phyloP scores from a whole-genome alignment of 192 early-diverging fungal species.

The Obelidium mucronatum region DNA sequence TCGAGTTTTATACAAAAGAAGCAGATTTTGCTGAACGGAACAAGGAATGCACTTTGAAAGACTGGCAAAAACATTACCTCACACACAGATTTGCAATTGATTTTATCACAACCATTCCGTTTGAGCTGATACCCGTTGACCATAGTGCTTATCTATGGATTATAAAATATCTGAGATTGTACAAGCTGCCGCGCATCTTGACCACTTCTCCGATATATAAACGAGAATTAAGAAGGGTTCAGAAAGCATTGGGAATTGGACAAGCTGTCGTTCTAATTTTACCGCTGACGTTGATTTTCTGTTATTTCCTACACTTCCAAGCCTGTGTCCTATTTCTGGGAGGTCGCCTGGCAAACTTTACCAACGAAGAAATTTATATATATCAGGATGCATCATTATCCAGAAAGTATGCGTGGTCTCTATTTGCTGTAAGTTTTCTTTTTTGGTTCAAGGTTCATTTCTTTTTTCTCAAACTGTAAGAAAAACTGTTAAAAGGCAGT shows the following conservation, averaged over 20 bases:
- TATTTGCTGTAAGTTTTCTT: constrained; percentile 7
- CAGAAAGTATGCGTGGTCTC: constrained; percentile 8
- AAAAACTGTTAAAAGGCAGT: too few species aligned
- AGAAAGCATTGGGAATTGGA: constrained; percentile 11
- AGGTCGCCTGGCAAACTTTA: not conserved
- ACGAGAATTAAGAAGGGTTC: not conserved
- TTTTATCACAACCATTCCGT: not conserved
- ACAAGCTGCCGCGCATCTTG: constrained; percentile 15
- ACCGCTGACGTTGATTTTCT: constrained; percentile 12
- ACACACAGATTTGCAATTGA: not conserved
- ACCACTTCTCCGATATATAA: not conserved
- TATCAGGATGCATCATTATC: not conserved
- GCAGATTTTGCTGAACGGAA: not conserved
- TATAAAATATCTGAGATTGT: not conserved
- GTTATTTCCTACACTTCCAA: constrained; percentile 13
- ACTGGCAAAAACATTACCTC: constrained; percentile 11
- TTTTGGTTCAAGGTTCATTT: not conserved
- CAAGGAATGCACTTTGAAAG: not conserved
- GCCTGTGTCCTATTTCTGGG: constrained; percentile 11
- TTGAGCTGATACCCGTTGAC: constrained; percentile 16
- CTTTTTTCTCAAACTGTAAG: not conserved
- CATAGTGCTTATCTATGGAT: not conserved
- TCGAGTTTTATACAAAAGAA: not conserved
- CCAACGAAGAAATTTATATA: not conserved
- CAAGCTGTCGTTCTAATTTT: not conserved